Evolutionary conservation across 495 filamentous ascomycete genomes (phyloP), one percentile per base, ranked within the genome.

Genomic region (Lasiosphaeris hirsuta): DNA sequence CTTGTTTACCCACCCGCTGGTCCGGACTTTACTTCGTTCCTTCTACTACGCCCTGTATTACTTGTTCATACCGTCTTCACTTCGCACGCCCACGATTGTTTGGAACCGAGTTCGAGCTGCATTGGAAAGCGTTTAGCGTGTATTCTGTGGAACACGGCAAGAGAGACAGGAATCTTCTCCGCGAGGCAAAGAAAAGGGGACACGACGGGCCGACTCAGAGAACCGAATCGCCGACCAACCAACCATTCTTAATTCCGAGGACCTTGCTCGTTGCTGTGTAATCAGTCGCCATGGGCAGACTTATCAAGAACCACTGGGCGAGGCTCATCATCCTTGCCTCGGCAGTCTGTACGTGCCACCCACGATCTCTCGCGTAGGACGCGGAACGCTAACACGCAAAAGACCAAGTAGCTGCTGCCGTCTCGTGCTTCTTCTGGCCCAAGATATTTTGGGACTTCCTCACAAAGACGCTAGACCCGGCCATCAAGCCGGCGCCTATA

Each of bases 221-320:
- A 45, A 56, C 14, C 44, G 35, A 42, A 30, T 38, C 38, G 43
- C 19, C n/a, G 17, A 35, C 38, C 38, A 54, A 51, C 17, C 10
- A 17, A 51, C 34, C 51, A n/a, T 30, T 19, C 35, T n/a, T 60
- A 51, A 63, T 57, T 42, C n/a, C 53, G 53, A 55, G 33, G 47
- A 48, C 39, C 39, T n/a, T 53, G 17, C 41, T 46, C 45, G 23
- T 30, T 30, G 23, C 5, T 30, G 23, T 40, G 17, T 51, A 55
- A 53, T 42, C 58, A 50, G 62, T 39, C 71, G 81, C 66, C 65
- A 98, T 98, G 94, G 94, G 94, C 71, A 90, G 85, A 68, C 85
- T 98, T 61, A 98, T 98, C 78, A 97, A 97, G 78, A 97, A 97
- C 79, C 94, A 98, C 78, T 96, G 92, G 90, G 95, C 90, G 50